A percentile compares a stretch with the other conserved stretches of the same genome.
phyloP scores from a whole-genome alignment of 2,329 filamentous ascomycete species.

The Fusarium subglutinans region DNA sequence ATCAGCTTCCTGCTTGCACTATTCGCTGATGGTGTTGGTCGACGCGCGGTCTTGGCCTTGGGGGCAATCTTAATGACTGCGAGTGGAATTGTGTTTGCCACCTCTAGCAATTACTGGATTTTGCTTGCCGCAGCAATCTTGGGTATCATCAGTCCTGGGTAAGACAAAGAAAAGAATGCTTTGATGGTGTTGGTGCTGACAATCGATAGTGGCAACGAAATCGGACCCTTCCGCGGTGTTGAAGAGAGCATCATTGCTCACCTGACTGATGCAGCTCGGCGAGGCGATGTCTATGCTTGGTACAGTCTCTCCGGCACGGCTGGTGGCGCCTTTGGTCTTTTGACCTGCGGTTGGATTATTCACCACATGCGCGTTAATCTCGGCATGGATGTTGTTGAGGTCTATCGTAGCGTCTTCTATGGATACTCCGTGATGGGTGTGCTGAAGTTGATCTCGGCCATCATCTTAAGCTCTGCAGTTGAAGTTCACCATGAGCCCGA shows the following conservation, averaged over 20 bases:
- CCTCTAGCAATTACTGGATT: slow-evolving; percentile 64
- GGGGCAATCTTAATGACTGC: slow-evolving; percentile 65
- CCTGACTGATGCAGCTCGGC: slow-evolving; percentile 55
- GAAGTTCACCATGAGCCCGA: slow-evolving; percentile 47
- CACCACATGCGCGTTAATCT: slow-evolving; percentile 55
- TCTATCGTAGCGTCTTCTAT: slow-evolving; percentile 65
- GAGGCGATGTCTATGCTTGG: slow-evolving; percentile 70
- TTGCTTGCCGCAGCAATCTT: slow-evolving; percentile 66
- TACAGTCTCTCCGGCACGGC: slow-evolving; percentile 67
- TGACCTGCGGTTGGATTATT: slow-evolving; percentile 68
- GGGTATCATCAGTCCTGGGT: slow-evolving; percentile 69
- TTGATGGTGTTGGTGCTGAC: neutral
- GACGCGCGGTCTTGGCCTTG: slow-evolving; percentile 61
- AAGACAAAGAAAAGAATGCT: neutral
- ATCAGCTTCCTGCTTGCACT: slow-evolving; percentile 68
- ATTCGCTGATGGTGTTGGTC: slow-evolving; percentile 66
- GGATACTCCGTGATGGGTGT: slow-evolving; percentile 55
- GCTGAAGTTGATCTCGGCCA: slow-evolving; percentile 63
- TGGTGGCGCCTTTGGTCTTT: slow-evolving; percentile 68
- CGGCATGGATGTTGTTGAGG: slow-evolving; percentile 55
- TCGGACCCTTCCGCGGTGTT: slow-evolving; percentile 69
- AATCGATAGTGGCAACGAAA: slow-evolving; percentile 65
- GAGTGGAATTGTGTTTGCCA: slow-evolving; percentile 65
- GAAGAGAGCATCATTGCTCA: slow-evolving; percentile 70
- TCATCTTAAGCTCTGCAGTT: slow-evolving; percentile 58